A percentile compares a stretch with the other conserved stretches of the same genome.
Conservation (phyloP, 768 basidiomycete genomes). For the Daedaleopsis sinensis region DNA sequence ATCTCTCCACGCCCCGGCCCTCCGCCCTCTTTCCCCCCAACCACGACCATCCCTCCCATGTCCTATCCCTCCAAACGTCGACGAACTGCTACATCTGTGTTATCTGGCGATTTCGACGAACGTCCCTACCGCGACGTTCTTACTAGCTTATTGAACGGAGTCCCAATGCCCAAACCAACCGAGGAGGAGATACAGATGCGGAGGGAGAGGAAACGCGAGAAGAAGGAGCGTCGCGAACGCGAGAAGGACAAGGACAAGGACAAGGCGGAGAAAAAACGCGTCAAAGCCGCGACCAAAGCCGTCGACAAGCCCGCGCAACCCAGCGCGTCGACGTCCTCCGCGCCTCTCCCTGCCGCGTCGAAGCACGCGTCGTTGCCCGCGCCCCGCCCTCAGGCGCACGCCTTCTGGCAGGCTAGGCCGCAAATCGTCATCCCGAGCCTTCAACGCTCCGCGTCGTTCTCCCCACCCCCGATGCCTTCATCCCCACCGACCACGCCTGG, state of each 20-base stretch:
- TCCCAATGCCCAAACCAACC: constrained; percentile 62
- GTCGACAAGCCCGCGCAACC: constrained; percentile 26
- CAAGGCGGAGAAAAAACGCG: constrained; percentile 36
- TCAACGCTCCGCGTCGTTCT: constrained; percentile 74
- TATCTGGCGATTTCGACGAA: constrained; percentile 75
- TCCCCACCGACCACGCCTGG: constrained; percentile 77
- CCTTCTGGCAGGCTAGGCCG: constrained; percentile 73
- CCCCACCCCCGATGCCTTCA: constrained; percentile 68
- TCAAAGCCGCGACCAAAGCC: constrained; percentile 28
- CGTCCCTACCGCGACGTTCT: constrained; percentile 72
- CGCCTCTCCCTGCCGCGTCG: constrained; percentile 22
- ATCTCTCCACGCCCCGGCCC: constrained; percentile 31
- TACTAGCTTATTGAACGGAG: constrained; percentile 78
- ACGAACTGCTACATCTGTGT: constrained; percentile 74
- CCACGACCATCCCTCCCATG: constrained; percentile 21
- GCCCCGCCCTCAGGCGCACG: constrained; percentile 38
- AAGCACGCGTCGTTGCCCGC: constrained; percentile 22
- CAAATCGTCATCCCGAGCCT: constrained; percentile 71
- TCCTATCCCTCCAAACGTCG: constrained; percentile 32
- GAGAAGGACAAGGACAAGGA: constrained; percentile 31
- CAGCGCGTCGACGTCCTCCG: constrained; percentile 21
- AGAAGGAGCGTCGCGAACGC: constrained; percentile 18
- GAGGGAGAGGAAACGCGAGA: constrained; percentile 55
- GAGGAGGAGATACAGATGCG: constrained; percentile 64
- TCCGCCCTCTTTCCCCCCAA: constrained; percentile 25